These are phyloP conservation scores for Solanum lycopersicoides DNA, from an alignment of 257 asterid species.

Conservation along the genomic window DNA sequence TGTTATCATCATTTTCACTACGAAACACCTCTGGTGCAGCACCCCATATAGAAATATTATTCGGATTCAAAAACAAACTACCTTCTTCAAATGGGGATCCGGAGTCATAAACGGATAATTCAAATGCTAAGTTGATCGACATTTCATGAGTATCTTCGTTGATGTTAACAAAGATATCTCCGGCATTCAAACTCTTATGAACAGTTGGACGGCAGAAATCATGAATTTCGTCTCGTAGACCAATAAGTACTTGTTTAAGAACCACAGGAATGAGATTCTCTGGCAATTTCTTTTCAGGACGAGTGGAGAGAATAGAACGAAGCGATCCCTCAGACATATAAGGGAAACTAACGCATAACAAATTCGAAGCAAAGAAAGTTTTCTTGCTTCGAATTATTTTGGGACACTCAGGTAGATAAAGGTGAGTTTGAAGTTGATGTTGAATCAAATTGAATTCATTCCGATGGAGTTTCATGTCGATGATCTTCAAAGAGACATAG, in stretches of 20 bases:
- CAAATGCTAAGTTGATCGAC: constrained; percentile 5
- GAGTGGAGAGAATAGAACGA: not conserved
- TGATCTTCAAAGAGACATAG: not conserved
- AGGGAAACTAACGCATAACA: not conserved
- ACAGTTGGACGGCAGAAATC: too few species aligned
- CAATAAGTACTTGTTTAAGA: not conserved
- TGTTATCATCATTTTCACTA: not conserved
- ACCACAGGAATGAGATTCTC: not conserved
- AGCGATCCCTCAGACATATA: not conserved
- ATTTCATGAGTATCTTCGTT: not conserved
- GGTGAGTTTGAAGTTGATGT: not conserved
- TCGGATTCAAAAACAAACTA: not conserved
- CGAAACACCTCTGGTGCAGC: constrained; percentile 8
- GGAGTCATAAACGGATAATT: not conserved
- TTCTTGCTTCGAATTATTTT: not conserved
- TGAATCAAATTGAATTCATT: not conserved
- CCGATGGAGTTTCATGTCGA: not conserved
- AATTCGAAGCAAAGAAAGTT: not conserved
- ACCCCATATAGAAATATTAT: not conserved
- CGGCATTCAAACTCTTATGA: not conserved
- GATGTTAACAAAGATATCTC: not conserved
- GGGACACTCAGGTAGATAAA: not conserved
- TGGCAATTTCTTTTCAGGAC: not conserved
- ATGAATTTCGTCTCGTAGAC: not conserved
- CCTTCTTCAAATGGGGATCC: not conserved